Evolutionary conservation across 768 basidiomycete genomes (phyloP).

Genomic region (Sistotremastrum niveocremeum): DNA sequence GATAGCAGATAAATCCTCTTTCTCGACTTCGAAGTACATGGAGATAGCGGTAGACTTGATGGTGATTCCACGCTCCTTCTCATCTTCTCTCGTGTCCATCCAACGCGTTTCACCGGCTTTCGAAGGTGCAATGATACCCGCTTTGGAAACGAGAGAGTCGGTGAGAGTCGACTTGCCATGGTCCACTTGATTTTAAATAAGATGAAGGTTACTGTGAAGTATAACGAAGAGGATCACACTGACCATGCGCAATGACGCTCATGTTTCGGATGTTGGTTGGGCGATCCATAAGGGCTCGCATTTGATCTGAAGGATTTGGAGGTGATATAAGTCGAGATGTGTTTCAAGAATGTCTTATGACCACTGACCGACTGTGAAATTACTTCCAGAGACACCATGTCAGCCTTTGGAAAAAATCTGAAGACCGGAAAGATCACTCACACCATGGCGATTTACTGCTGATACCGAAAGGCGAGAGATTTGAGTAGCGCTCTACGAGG

Average conservation of each 20-base stretch:
- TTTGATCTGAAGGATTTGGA: constrained; percentile 39
- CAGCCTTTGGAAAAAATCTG: no score
- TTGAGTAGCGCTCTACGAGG: no score
- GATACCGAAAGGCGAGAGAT: no score
- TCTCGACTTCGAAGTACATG: constrained; percentile 34
- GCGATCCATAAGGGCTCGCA: constrained; percentile 77
- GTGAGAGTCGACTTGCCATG: constrained; percentile 43
- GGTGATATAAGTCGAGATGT: not conserved
- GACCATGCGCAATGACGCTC: constrained; percentile 88
- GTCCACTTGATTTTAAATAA: constrained; percentile 22
- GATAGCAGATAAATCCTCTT: constrained; percentile 31
- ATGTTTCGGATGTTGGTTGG: constrained; percentile 92
- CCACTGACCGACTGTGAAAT: constrained; percentile 76
- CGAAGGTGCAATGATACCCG: constrained; percentile 35
- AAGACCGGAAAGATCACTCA: constrained; percentile 24
- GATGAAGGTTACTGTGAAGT: constrained; percentile 4
- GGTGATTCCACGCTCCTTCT: constrained; percentile 40
- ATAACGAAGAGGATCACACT: constrained; percentile 13
- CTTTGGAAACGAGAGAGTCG: constrained; percentile 37
- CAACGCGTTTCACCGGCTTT: constrained; percentile 34
- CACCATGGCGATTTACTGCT: constrained; percentile 55
- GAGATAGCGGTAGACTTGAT: constrained; percentile 44
- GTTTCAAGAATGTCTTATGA: not conserved
- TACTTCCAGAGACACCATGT: constrained; percentile 32
- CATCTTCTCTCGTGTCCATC: constrained; percentile 34